These are phyloP conservation scores for Cucurbita ficifolia DNA, from an alignment of 306 rosid species.

Conservation along the genomic window DNA sequence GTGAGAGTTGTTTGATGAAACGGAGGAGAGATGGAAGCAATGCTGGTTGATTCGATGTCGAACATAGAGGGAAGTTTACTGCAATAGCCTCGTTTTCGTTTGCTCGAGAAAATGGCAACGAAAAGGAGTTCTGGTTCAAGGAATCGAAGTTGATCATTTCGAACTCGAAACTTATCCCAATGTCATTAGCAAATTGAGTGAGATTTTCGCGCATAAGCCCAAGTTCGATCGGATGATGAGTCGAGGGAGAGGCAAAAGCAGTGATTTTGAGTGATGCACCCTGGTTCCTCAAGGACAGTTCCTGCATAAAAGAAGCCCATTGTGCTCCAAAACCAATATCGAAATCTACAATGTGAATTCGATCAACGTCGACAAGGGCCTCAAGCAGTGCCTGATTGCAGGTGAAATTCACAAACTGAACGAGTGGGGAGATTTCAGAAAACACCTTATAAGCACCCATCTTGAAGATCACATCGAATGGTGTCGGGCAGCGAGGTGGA, in stretches of 20 bases:
- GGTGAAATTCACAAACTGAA: constrained; percentile 36
- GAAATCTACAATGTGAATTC: constrained; percentile 32
- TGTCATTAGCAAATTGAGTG: constrained; percentile 24
- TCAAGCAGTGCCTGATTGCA: constrained; percentile 36
- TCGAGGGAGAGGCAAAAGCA: constrained; percentile 31
- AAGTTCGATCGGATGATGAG: constrained; percentile 23
- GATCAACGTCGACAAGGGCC: constrained; percentile 10
- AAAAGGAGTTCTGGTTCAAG: constrained; percentile 14
- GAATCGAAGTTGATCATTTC: constrained; percentile 28
- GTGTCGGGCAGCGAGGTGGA: constrained; percentile 18
- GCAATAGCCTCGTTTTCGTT: constrained; percentile 20
- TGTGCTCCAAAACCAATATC: constrained; percentile 39
- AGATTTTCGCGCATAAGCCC: constrained; percentile 28
- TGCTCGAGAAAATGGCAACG: constrained; percentile 14
- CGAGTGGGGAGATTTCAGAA: constrained; percentile 29
- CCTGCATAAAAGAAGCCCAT: constrained; percentile 41
- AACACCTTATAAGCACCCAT: constrained; percentile 37
- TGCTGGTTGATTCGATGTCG: constrained; percentile 20
- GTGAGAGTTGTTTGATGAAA: constrained; percentile 28
- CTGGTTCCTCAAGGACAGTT: constrained; percentile 19
- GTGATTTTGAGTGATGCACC: constrained; percentile 25
- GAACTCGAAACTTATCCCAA: constrained; percentile 25
- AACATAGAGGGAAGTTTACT: constrained; percentile 31
- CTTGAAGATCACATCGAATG: constrained; percentile 29
- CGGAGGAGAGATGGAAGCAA: constrained; percentile 24